Percentiles rank a stretch among this genome's conserved stretches.
phyloP scores from a whole-genome alignment of 2,329 filamentous ascomycete species.

The Penicillium sumatraense region DNA sequence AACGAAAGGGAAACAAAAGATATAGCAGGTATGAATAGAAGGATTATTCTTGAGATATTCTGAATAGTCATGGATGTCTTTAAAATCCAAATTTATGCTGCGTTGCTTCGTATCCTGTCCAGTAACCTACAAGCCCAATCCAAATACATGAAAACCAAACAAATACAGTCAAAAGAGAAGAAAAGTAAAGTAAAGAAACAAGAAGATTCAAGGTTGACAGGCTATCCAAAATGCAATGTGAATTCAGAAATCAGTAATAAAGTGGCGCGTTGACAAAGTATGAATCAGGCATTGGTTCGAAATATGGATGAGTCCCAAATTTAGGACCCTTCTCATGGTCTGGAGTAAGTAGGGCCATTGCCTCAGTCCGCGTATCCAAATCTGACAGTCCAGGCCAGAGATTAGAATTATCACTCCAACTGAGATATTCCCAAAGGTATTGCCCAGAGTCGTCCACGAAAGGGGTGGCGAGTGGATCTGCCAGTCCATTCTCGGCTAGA shows the following conservation, averaged over 20 bases:
- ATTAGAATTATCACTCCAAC: constrained; percentile 40
- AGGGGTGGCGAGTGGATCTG: constrained; percentile 28
- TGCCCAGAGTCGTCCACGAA: constrained; percentile 37
- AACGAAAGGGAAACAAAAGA: no score
- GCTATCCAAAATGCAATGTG: not conserved
- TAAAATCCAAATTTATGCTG: not conserved
- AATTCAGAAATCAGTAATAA: constrained; percentile 29
- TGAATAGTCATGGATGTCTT: no score
- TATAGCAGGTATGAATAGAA: not conserved
- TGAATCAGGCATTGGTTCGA: constrained; percentile 29
- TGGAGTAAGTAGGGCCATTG: constrained; percentile 27
- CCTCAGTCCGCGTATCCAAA: constrained; percentile 27
- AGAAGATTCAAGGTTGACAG: no score
- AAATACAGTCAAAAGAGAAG: not conserved
- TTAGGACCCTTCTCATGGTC: constrained; percentile 34
- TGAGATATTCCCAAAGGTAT: constrained; percentile 44
- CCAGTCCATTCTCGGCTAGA: constrained; percentile 26
- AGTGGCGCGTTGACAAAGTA: constrained; percentile 32
- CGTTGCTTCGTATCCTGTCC: not conserved
- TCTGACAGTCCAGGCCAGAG: constrained; percentile 36
- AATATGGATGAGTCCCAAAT: constrained; percentile 24
- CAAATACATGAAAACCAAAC: not conserved
- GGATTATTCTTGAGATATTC: not conserved
- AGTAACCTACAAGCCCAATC: not conserved
- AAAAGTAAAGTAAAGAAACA: not conserved